Evolutionary conservation across 305 asterid genomes (phyloP), one percentile per base, ranked within the genome.

Genomic region (Fraxinus dipetala): DNA sequence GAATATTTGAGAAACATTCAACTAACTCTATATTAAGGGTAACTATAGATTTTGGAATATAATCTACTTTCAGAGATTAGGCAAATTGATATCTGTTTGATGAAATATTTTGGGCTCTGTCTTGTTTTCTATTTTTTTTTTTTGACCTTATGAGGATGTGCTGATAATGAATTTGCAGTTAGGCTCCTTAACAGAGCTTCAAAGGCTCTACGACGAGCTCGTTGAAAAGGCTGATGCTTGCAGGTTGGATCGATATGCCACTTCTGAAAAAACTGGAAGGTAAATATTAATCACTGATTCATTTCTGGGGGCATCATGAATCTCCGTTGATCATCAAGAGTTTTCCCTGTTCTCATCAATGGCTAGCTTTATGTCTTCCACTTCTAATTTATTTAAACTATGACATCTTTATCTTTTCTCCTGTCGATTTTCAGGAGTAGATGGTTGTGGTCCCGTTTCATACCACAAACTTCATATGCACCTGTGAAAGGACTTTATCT

Each of bases 401-500:
- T 31, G 72, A 56, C 22, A 38, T n/a, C 70, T 80, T 67, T 80
- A 75, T 28, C n/a, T 6, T 78, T 16, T 26, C 65, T 80, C 59
- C 43, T 83, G 30, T 54, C 54, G 20, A 80, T 76, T 65, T 84
- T 74, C 91, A 95, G 98, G 90, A 94, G 99, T 90, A 88, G 98
- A 86, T 96, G 99, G 99, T 79, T 94, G 78, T 96, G 99, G 99
- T 90, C 98, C 31, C 98, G 97, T 80, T 92, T 96, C 86, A 83
- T 91, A 56, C 97, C 98, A 51, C 95, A 91, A 78, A 83, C 94
- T 75, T 84, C 92, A 34, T 69, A 79, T 84, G 90, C 99, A 31
- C 98, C 99, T 0, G 97, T 94, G 35, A 94, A 89, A 88, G 99
- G 99, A 81, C 96, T 96, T 79, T 96, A 96, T 88, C 97, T 96